phyloP scores from a whole-genome alignment of 164 flowering plant genomes.

The Nymphaea thermarum region DNA sequence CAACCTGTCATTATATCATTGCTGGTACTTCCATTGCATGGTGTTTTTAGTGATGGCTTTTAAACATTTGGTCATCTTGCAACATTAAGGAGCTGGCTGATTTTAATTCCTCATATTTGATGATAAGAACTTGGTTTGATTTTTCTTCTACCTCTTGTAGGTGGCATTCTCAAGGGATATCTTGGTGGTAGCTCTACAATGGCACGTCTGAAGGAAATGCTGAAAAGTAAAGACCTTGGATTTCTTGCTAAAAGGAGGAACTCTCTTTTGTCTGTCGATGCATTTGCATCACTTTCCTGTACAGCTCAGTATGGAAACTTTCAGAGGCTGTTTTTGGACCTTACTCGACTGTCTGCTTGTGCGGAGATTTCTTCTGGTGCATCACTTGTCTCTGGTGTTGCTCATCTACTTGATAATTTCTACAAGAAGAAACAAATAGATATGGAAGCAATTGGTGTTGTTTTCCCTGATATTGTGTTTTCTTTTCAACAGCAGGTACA shows the following conservation, averaged over 20 bases:
- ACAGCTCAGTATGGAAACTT: slow-evolving; percentile 86
- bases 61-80: too few relatives aligned
- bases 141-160: slow-evolving; percentile 17
- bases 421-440: slow-evolving; percentile 33
- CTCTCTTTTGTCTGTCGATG: slow-evolving; percentile 47
- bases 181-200: slow-evolving; percentile 40
- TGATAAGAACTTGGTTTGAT: too few relatives aligned
- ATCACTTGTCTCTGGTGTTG: slow-evolving; percentile 43
- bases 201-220: slow-evolving; percentile 18
- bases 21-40: too few relatives aligned
- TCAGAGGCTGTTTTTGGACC: slow-evolving; percentile 69
- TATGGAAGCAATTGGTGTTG: slow-evolving; percentile 32
- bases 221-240: slow-evolving; percentile 15
- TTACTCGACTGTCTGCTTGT: slow-evolving; percentile 51
- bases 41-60: too few relatives aligned
- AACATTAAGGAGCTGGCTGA: too few relatives aligned
- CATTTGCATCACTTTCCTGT: slow-evolving; percentile 55
- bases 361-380: slow-evolving; percentile 68
- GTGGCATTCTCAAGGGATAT: slow-evolving; percentile 45
- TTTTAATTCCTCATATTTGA: too few relatives aligned
- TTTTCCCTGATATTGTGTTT: slow-evolving; percentile 47
- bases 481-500: slow-evolving; percentile 92
- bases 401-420: slow-evolving; percentile 33
- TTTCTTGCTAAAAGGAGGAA: slow-evolving; percentile 24
- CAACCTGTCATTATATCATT: too few relatives aligned